A percentile compares a stretch with the other conserved stretches of the same genome.
Evolutionary conservation across 345 rosid species (phyloP).

Genomic region (Eucalyptus cladocalyx): DNA sequence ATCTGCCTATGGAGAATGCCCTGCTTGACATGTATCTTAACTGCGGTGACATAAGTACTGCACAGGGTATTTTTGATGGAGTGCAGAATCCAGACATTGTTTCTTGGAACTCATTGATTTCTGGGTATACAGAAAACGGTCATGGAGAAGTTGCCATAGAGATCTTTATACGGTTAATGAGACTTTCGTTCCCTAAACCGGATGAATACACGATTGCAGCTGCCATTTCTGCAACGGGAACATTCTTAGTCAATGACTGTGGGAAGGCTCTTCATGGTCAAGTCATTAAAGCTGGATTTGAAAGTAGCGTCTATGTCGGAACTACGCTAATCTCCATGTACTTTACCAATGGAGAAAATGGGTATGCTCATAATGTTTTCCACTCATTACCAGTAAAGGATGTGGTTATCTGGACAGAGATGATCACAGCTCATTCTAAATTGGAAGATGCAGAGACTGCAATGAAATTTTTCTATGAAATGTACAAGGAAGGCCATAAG

Average conservation of each 20-base stretch:
- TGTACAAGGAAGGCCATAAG: slow-evolving; percentile 37
- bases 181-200: slow-evolving; percentile 29
- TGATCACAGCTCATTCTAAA: slow-evolving; percentile 66
- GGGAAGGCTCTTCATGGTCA: slow-evolving; percentile 65
- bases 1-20: slow-evolving; percentile 63
- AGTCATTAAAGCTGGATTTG: slow-evolving; percentile 39
- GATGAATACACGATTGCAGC: slow-evolving; percentile 80
- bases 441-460: slow-evolving; percentile 50
- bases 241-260: slow-evolving; percentile 12
- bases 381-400: slow-evolving; percentile 38
- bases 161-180: slow-evolving; percentile 29
- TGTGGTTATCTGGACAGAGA: slow-evolving; percentile 83
- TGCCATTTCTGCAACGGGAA: slow-evolving; percentile 37
- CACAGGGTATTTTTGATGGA: slow-evolving; percentile 27
- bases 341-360: slow-evolving; percentile 41
- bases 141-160: slow-evolving; percentile 41
- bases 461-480: slow-evolving; percentile 30
- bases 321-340: slow-evolving; percentile 68
- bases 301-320: slow-evolving; percentile 45
- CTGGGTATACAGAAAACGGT: slow-evolving; percentile 54
- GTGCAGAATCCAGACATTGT: slow-evolving; percentile 42
- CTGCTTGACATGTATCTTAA: slow-evolving; percentile 79
- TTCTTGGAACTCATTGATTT: slow-evolving; percentile 80
- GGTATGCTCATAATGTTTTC: slow-evolving; percentile 44
- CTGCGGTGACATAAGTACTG: slow-evolving; percentile 38